Evolutionary conservation across 2,329 filamentous ascomycete genomes (phyloP), one percentile per base, ranked within the genome.

Genomic region (Didymella exigua): DNA sequence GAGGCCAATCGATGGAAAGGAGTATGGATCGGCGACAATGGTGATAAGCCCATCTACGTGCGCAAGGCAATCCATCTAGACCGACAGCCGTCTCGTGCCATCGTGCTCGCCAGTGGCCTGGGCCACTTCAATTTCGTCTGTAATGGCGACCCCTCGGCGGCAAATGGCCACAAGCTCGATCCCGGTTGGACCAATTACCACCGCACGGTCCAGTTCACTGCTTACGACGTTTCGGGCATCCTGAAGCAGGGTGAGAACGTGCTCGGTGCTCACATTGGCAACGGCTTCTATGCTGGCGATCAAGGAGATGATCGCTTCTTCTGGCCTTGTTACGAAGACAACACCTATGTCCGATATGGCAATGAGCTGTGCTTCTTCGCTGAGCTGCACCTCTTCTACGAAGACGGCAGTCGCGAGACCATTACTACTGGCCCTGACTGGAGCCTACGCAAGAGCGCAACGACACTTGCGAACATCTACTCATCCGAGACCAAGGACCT

Each of bases 211-310:
- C 77, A 79, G 9, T 79, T 76, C 40, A 76, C 78, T 1, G 75
- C 71, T 2, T 79, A 79, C 55, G 78, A 80, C 50, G 59, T 80
- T 5, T 77, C 77, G 4, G 40, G 61, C 2, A 66, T 70, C 10
- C 49, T 79, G 1, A 56, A 26, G 0, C 37, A 57, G 10, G 74
- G 73, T 0, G 66, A 70, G 10, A 77, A 77, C 31, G 72, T 72
- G 1, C 50, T 77, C 8, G 75, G 71, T 5, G 74, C 74, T 5
- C 73, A 77, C 48, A 58, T 79, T 1, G 62, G 61, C 2, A 79
- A 80, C 27, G 78, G 78, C 0, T 80, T 79, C 60, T 79, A 79
- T 36, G 77, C 77, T 7, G 78, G 78, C 2, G 75, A 77, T 29
- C 71, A 77, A 38, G 75, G 75, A 9, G 50, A 59, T 3, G 74